phyloP scores from a whole-genome alignment of 2,329 filamentous ascomycete species.

The Colletotrichum musicola region DNA sequence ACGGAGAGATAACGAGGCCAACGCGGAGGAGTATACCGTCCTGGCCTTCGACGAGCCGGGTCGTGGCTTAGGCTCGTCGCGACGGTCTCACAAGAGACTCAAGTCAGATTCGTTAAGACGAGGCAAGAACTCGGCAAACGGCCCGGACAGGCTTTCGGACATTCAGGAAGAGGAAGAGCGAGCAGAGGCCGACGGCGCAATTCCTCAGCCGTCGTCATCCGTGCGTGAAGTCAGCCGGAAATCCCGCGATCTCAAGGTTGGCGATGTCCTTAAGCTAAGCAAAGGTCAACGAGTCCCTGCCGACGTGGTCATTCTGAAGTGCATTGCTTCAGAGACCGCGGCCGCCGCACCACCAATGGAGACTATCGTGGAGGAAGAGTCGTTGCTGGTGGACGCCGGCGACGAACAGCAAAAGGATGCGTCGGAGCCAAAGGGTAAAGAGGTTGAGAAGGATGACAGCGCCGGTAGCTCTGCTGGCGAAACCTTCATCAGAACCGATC shows the following conservation, averaged over 20 bases:
- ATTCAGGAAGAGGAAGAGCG: slow-evolving; percentile 78
- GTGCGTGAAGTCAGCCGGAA: slow-evolving; percentile 80
- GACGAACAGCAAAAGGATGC: slow-evolving; percentile 45
- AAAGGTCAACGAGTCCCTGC: slow-evolving; percentile 96
- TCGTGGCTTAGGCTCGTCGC: slow-evolving; percentile 46
- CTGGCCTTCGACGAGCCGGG: slow-evolving; percentile 76
- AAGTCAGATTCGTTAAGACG: slow-evolving; percentile 59
- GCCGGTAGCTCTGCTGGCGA: slow-evolving; percentile 74
- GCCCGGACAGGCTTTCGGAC: slow-evolving; percentile 67
- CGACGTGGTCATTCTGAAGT: slow-evolving; percentile 93
- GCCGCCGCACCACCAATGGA: slow-evolving; percentile 44
- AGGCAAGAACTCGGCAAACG: slow-evolving; percentile 50
- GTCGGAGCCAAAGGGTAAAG: slow-evolving; percentile 50
- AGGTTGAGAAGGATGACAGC: slow-evolving; percentile 46
- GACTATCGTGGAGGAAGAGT: slow-evolving; percentile 48
- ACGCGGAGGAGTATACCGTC: slow-evolving; percentile 88
- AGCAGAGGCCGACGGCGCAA: slow-evolving; percentile 56
- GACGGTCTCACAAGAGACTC: slow-evolving; percentile 56
- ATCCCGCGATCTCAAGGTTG: slow-evolving; percentile 90
- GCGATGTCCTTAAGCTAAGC: slow-evolving; percentile 91
- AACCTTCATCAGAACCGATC: slow-evolving; percentile 97
- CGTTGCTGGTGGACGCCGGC: slow-evolving; percentile 56
- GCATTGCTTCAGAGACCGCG: slow-evolving; percentile 70
- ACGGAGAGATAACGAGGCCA: slow-evolving; percentile 90
- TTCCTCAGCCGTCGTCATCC: slow-evolving; percentile 59